Evolutionary conservation across 495 filamentous ascomycete species (phyloP).

Genomic region (Penicillium egyptiacum): DNA sequence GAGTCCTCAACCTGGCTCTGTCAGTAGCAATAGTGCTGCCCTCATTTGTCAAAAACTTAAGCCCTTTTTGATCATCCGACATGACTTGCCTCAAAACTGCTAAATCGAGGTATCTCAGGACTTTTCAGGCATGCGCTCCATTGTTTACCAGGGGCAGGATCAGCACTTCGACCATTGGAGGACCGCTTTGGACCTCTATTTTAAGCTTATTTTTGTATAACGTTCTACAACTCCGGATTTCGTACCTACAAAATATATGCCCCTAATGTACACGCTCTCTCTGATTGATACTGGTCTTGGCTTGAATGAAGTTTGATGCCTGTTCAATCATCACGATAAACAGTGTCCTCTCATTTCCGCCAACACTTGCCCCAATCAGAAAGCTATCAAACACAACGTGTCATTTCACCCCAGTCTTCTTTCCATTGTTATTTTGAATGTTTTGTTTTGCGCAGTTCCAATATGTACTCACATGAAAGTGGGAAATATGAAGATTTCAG

Average conservation of each 20-base stretch:
- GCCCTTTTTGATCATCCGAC: not conserved
- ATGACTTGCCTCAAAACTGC: not conserved
- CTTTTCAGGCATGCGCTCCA: too few species aligned
- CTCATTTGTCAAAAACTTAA: not conserved
- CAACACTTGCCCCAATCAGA: not conserved
- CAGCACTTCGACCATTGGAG: not conserved
- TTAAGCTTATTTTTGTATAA: not conserved
- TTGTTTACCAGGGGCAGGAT: not conserved
- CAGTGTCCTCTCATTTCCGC: not conserved
- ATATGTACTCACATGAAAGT: not conserved
- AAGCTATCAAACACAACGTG: not conserved
- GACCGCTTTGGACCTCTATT: not conserved
- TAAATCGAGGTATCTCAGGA: not conserved
- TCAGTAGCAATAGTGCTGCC: not conserved
- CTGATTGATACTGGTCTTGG: not conserved
- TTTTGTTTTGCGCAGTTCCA: not conserved
- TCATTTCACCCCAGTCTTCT: not conserved
- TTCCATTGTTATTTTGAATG: not conserved
- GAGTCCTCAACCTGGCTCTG: not conserved
- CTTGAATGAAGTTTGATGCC: not conserved
- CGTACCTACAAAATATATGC: not conserved
- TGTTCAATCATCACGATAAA: not conserved
- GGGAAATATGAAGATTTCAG: not conserved
- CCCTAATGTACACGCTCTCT: not conserved
- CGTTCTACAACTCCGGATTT: not conserved